phyloP scores from a whole-genome alignment of 805 yeast species.

The Alloascoidea hylecoeti region DNA sequence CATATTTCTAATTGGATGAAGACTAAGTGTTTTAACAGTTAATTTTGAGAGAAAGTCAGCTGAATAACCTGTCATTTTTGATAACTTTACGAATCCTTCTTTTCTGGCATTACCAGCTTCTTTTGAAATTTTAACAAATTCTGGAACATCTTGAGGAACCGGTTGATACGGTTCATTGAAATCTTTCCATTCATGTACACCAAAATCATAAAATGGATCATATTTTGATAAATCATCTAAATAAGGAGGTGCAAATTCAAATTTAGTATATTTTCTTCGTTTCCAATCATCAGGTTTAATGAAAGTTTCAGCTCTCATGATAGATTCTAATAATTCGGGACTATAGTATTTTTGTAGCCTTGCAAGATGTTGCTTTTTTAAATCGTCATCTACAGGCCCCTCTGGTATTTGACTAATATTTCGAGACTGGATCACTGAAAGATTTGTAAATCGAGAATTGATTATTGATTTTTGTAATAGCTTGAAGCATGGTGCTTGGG shows the following conservation, averaged over 20 bases:
- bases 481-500: too few relatives aligned
- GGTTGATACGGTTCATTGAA: slow-evolving; percentile 40
- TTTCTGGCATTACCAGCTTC: slow-evolving; percentile 14
- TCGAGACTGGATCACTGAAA: too few relatives aligned
- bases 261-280: slow-evolving; percentile 24
- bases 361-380: slow-evolving; percentile 33
- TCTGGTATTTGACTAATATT: too few relatives aligned
- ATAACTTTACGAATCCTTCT: slow-evolving; percentile 36
- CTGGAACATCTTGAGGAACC: slow-evolving; percentile 36
- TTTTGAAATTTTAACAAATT: slow-evolving; percentile 11
- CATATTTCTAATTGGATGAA: slow-evolving; percentile 75
- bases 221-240: slow-evolving; percentile 54
- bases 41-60: slow-evolving; percentile 43
- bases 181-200: slow-evolving; percentile 30
- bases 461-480: too few relatives aligned
- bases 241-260: slow-evolving; percentile 56
- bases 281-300: slow-evolving; percentile 52
- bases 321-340: slow-evolving; percentile 67
- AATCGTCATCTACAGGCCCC: too few relatives aligned
- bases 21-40: slow-evolving; percentile 29
- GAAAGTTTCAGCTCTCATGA: slow-evolving; percentile 64
- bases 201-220: slow-evolving; percentile 67
- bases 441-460: too few relatives aligned
- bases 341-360: slow-evolving; percentile 65
- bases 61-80: slow-evolving; percentile 53